Percentiles rank a stretch among this genome's conserved stretches.
Evolutionary conservation across 192 early-diverging fungal genomes (phyloP).

Genomic region (Coemansia sp.): DNA sequence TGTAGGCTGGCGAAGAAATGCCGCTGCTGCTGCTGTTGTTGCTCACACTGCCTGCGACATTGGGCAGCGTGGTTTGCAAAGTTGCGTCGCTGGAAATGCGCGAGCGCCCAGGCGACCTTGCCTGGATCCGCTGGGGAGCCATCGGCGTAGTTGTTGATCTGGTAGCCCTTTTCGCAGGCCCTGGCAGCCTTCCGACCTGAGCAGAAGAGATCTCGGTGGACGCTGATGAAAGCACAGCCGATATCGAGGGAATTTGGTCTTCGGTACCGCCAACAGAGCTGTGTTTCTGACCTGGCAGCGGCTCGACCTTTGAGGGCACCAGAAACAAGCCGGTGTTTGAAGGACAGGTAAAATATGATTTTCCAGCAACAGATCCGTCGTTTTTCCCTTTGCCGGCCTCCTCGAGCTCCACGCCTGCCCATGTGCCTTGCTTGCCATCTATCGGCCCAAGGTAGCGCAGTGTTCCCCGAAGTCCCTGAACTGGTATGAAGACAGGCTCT

Average conservation of each 20-base stretch:
- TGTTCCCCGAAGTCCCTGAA: slow-evolving; percentile 62
- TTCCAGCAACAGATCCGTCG: slow-evolving; percentile 69
- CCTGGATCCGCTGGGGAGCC: slow-evolving; percentile 15
- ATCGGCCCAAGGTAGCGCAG: slow-evolving; percentile 72
- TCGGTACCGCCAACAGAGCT: no score
- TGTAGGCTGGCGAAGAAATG: slow-evolving; percentile 17
- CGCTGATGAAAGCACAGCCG: slow-evolving; percentile 6
- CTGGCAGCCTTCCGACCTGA: neutral
- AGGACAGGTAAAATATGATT: slow-evolving; percentile 70
- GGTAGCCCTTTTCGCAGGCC: neutral
- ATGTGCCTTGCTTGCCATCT: slow-evolving; percentile 71
- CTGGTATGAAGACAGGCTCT: slow-evolving; percentile 64
- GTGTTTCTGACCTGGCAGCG: neutral
- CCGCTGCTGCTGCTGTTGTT: slow-evolving; percentile 13
- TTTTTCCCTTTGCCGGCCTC: slow-evolving; percentile 74
- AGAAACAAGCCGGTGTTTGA: slow-evolving; percentile 72
- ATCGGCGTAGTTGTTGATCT: neutral
- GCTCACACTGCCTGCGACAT: slow-evolving; percentile 2
- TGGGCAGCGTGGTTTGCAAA: neutral
- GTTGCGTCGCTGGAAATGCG: slow-evolving; percentile 30
- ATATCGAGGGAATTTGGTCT: slow-evolving; percentile 1
- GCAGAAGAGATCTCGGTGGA: neutral
- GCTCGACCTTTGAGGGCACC: slow-evolving; percentile 60
- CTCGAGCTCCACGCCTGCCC: slow-evolving; percentile 81
- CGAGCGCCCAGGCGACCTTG: slow-evolving; percentile 18